Evolutionary conservation across 2,329 filamentous ascomycete genomes (phyloP).

Genomic region (Scedosporium aurantiacum): DNA sequence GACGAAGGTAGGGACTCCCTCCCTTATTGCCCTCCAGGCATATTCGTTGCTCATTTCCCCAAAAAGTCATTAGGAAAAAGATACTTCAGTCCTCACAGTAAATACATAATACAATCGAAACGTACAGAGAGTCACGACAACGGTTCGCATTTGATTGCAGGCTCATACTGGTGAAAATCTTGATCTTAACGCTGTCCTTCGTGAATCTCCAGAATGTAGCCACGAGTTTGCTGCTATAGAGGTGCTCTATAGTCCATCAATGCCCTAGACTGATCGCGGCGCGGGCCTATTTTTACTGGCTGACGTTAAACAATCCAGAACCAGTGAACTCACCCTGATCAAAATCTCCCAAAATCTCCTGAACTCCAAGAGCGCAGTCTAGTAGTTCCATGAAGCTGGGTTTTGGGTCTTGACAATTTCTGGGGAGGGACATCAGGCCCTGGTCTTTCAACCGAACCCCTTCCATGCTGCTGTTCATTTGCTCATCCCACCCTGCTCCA

Average conservation of each 20-base stretch:
- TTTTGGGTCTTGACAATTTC: not conserved
- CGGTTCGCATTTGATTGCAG: no score
- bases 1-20: constrained; percentile 60
- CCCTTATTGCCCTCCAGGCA: not conserved
- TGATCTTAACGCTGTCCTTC: no score
- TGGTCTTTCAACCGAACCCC: not conserved
- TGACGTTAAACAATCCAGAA: not conserved
- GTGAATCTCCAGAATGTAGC: no score
- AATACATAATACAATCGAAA: not conserved
- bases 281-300: no score
- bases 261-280: no score
- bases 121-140: no score
- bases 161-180: no score
- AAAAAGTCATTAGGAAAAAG: constrained; percentile 27
- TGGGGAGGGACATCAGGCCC: not conserved
- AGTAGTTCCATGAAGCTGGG: not conserved
- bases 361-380: not conserved
- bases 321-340: not conserved
- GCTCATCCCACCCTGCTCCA: constrained; percentile 1
- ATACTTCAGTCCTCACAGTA: constrained; percentile 16
- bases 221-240: no score
- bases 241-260: no score
- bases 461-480: not conserved
- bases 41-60: constrained; percentile 5
- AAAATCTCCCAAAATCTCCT: not conserved